Evolutionary conservation across 1,139 yeast genomes (phyloP).

Genomic region (Diutina rugosa): DNA sequence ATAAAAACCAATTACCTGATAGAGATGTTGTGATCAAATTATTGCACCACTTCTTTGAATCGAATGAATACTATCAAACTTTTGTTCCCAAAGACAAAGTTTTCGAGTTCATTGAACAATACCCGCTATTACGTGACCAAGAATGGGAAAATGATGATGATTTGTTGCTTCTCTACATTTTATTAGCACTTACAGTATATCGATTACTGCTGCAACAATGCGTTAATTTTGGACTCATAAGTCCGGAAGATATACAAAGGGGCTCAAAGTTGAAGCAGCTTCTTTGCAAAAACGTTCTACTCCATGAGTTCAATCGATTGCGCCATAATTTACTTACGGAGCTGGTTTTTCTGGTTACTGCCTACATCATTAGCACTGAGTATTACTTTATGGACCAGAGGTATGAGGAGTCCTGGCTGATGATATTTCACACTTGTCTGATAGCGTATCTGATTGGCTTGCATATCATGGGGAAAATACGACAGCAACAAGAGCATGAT

Average conservation of each 20-base stretch:
- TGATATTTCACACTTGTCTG: constrained; percentile 35
- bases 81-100: constrained; percentile 18
- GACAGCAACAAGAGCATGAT: constrained; percentile 13
- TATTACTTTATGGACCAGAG: constrained; percentile 35
- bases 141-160: constrained; percentile 42
- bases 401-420: constrained; percentile 37
- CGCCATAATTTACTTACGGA: constrained; percentile 35
- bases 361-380: constrained; percentile 38
- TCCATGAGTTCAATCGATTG: constrained; percentile 25
- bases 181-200: constrained; percentile 26
- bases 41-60: constrained; percentile 21
- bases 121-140: constrained; percentile 17
- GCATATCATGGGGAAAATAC: constrained; percentile 29
- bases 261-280: background rate
- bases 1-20: constrained; percentile 5
- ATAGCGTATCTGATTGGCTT: constrained; percentile 40
- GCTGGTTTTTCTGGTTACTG: constrained; percentile 32
- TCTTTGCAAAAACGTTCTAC: constrained; percentile 12
- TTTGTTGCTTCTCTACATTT: constrained; percentile 30
- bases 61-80: constrained; percentile 17
- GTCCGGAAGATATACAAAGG: background rate
- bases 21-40: constrained; percentile 12
- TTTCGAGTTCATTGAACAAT: constrained; percentile 16
- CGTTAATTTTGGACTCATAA: constrained; percentile 4
- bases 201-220: constrained; percentile 22